phyloP scores from a whole-genome alignment of 495 filamentous ascomycete genomes.

The Tirmania nivea region DNA sequence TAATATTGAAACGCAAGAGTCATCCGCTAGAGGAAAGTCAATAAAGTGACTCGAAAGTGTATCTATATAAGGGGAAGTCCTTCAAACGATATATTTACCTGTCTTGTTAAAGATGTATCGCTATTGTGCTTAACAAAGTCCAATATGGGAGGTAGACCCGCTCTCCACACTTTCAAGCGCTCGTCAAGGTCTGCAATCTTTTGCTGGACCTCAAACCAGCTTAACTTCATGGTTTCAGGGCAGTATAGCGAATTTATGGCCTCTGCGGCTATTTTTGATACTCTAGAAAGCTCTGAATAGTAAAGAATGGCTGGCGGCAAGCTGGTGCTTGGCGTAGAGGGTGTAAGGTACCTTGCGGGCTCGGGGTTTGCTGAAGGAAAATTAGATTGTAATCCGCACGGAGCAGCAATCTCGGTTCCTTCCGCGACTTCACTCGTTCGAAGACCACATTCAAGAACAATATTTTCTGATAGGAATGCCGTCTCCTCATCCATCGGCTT shows the following conservation, averaged over 20 bases:
- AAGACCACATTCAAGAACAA: background rate
- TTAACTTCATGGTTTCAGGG: constrained; percentile 28
- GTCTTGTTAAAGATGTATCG: no score
- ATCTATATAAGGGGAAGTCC: background rate
- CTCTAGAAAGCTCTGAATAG: background rate
- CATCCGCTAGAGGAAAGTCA: constrained; percentile 20
- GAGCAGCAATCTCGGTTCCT: no score
- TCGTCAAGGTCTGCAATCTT: constrained; percentile 31
- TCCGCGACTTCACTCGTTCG: no score
- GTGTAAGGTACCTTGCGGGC: no score
- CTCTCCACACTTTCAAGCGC: constrained; percentile 33
- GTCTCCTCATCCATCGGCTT: constrained; percentile 34
- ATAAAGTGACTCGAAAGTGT: background rate
- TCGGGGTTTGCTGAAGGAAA: no score
- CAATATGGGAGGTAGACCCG: constrained; percentile 28
- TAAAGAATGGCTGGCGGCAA: background rate
- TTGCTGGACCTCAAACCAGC: constrained; percentile 39
- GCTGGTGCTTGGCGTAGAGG: no score
- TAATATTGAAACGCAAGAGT: constrained; percentile 34
- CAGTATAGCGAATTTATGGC: constrained; percentile 38
- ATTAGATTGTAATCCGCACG: no score
- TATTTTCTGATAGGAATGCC: background rate
- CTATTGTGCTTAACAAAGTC: constrained; percentile 21
- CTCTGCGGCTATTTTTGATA: constrained; percentile 26
- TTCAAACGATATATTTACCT: no score